These are phyloP conservation scores for Prunus salicina DNA, from an alignment of 306 rosid species.

Conservation along the genomic window DNA sequence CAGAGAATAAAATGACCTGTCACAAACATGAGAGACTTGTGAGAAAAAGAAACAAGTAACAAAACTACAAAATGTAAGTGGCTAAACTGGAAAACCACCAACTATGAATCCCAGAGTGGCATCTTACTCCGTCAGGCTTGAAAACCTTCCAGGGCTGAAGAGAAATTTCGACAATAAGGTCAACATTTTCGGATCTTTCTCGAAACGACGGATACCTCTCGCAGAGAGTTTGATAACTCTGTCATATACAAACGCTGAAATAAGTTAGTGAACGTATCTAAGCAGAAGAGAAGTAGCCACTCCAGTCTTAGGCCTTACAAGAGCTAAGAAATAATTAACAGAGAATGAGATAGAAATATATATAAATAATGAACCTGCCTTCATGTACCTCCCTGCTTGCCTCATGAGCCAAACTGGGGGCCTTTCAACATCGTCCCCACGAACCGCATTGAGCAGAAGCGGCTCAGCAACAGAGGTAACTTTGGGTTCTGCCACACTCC, in stretches of 20 bases:
- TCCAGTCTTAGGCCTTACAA: background rate
- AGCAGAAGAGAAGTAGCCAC: background rate
- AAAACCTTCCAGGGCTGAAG: constrained; percentile 95
- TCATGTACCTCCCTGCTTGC: constrained; percentile 99
- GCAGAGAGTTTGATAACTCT: constrained; percentile 89
- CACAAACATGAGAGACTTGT: constrained; percentile 4
- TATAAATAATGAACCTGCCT: constrained; percentile 66
- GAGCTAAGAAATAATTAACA: background rate
- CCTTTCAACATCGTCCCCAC: constrained; percentile 75
- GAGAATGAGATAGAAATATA: constrained; percentile 8
- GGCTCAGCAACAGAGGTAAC: constrained; percentile 55
- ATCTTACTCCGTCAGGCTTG: constrained; percentile 91
- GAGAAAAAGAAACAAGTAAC: constrained; percentile 19
- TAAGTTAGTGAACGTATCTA: constrained; percentile 14
- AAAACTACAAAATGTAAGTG: background rate
- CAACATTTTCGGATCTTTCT: constrained; percentile 91
- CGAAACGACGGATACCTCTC: constrained; percentile 95
- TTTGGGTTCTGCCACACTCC: constrained; percentile 65
- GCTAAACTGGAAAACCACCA: background rate
- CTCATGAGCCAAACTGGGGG: constrained; percentile 99
- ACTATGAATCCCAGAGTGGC: constrained; percentile 9
- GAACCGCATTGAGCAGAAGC: constrained; percentile 80
- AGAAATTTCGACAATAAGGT: constrained; percentile 91
- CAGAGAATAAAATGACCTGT: constrained; percentile 95
- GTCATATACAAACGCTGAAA: constrained; percentile 18